Base-by-base conservation (phyloP, 352 stramenopile genomes). In the Phytopythium aichiense region DNA sequence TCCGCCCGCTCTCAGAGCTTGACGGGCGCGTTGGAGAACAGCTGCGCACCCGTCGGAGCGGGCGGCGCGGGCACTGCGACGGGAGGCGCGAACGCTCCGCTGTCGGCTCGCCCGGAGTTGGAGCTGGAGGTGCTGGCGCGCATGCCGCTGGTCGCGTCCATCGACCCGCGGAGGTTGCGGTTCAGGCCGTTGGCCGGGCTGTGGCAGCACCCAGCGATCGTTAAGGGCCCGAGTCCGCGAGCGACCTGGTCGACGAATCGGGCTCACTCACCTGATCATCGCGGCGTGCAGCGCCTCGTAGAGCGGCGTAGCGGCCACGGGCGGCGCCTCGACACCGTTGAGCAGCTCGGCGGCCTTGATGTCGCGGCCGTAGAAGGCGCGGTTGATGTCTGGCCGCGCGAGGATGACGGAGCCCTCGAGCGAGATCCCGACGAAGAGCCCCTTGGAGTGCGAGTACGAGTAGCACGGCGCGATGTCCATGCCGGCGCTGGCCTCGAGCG, bases 361-460 rank as follows among this genome's bases (percentile, higher is more conserved):
- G 18, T 81, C 70, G 31, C 81, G 80, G 35, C 91, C 90, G 70
- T 98, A 98, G 70, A 98, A 98, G 31, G 80, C 81, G 25, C 81
- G 74, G 69, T 98, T 98, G 51, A 98, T 87, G 52, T 96, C 87
- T 16, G 84, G 65, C 25, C 95, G 89, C 13, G 88, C 76, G n/a
- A 96, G 76, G 35, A 97, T 85, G 28, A 98, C 71, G 11, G 89
- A 93, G n/a, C 86, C 89, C 66, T 98, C 90, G 20, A 98, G 74
- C 31, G 84, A 94, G 54, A 97, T 84, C 49, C 92, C 92, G 4
- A 84, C 83, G 58, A 95, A 98, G 3, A 97, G 71, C 20, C 92
- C 92, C 61, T 96, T 94, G 23, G 81, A 91, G 69, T 96, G 90
- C 28, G 91, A 95, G 73, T 98, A 96, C 53, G 89, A 96, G 69